Evolutionary conservation across 768 basidiomycete genomes (phyloP), one percentile per base, ranked within the genome.

Genomic region (Rhizopogon sp.): DNA sequence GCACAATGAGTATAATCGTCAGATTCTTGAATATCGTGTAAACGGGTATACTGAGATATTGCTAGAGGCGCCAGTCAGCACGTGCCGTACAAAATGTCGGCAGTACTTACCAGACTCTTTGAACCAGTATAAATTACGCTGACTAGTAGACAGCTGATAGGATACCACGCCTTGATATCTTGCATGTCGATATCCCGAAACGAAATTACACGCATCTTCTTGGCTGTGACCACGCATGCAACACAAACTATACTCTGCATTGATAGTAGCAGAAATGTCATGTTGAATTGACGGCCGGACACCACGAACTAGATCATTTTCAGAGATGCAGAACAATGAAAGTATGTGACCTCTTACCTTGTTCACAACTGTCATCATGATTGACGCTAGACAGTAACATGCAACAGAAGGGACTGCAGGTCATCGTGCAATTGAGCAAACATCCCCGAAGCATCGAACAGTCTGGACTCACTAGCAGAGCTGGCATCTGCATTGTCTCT

Each of bases 21-120:
- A 98, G 66, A 69, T 99, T 99, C 73, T 99, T 99, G 82, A 98
- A 98, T 59, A 99, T 98, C 0, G 97, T 98, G 73, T 98, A 99
- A 28, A 98, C 86, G 0, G 97, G 97, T 71, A 99, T 98, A 60
- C 85, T 90, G 47, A 99, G 78, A 72, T 86, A 93, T 95, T 98
- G 97, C 94, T 98, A 43, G 9, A 20, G 20, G 35, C 6, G 9
- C 31, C 11, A 17, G 43, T 57, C 14, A 42, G 33, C 44, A 2
- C n/a, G 52, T 50, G 37, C 20, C 46, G 29, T 39, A 44, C 16
- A 22, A 25, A n/a, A 28, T 43, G 25, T 50, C 20, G 41, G 40
- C 40, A 44, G 47, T n/a, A 78, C 94, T 72, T 60, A 95, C 96
- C 69, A 99, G 76, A 67, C 91, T 93, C 72, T 99, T 99, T 22